Evolutionary conservation across 1,284 basidiomycete species (phyloP).

Genomic region (Gastroboletus turbinatus): DNA sequence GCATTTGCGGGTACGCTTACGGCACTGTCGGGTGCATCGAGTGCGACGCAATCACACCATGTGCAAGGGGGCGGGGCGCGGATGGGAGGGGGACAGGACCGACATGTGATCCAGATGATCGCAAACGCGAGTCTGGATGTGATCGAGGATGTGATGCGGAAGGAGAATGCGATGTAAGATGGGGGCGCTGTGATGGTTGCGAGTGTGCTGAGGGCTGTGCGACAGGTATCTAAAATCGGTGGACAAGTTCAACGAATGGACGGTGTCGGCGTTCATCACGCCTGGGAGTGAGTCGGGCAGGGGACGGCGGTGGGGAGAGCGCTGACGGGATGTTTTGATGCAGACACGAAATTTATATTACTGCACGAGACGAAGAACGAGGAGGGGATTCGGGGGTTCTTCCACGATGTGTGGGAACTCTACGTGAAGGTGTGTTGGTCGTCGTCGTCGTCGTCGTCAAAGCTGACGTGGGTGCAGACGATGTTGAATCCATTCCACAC

Average conservation of each 20-base stretch:
- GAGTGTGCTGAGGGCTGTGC: constrained; percentile 18
- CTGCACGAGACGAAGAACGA: constrained; percentile 94
- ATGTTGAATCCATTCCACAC: constrained; percentile 92
- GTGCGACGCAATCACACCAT: constrained; percentile 59
- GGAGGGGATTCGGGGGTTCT: constrained; percentile 89
- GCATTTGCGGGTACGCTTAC: constrained; percentile 86
- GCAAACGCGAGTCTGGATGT: constrained; percentile 89
- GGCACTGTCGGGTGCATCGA: constrained; percentile 79
- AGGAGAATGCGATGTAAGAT: constrained; percentile 82
- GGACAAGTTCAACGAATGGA: constrained; percentile 98
- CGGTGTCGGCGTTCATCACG: constrained; percentile 90
- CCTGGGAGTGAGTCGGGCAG: constrained; percentile 72
- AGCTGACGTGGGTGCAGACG: constrained; percentile 50
- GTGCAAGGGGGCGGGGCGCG: constrained; percentile 59
- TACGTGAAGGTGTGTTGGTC: constrained; percentile 79
- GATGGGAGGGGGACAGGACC: constrained; percentile 74
- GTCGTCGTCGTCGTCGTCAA: not conserved
- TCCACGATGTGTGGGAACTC: constrained; percentile 92
- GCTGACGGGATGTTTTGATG: constrained; percentile 15
- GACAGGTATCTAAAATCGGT: constrained; percentile 88
- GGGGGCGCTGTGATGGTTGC: constrained; percentile 8
- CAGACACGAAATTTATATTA: constrained; percentile 89
- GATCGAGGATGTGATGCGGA: constrained; percentile 87
- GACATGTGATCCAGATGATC: constrained; percentile 96
- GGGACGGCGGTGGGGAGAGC: not conserved